Base-by-base conservation (phyloP, 768 basidiomycete species). In the Lactifluus rugatus region DNA sequence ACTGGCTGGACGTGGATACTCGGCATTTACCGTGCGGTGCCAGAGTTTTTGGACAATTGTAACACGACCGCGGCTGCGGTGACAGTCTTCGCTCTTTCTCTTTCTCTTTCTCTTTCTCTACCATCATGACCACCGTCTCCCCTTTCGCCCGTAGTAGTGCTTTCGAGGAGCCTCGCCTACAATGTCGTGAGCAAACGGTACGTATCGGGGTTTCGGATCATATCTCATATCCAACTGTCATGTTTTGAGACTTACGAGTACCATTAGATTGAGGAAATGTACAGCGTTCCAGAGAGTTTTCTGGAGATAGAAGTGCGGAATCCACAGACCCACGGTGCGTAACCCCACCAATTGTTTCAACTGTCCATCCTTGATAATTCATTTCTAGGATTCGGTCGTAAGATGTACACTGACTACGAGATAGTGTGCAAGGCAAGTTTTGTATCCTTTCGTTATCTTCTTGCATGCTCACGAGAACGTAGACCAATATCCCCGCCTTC, bases 371-470 rank as follows among this genome's bases (percentile, higher is more conserved):
- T 28, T 2, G 26, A 31, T 31, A 44, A 37, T 28, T 31, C 34
- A 31, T 37, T 25, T 51, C 1, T 69, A 93, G 93, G 93, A 31
- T 93, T 94, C 67, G 95, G 96, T 28, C 78, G 96, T 66, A 97
- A 97, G 80, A 95, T 95, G 94, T 99, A 90, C 73, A 99, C 96
- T 42, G 95, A 98, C 77, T 98, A 98, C 68, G 96, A 99, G 75
- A 86, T 99, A 57, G 87, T 97, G 46, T 96, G 93, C 80, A 93
- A 93, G 83, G 94, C 89, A 57, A 62, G 78, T 67, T 61, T 34
- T 31, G 32, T 8, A 17, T 31, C 51, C 6, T 11, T 34, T 28
- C 13, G 5, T 41, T 42, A 45, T 44, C 36, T 2, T 7, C 31
- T 16, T 21, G 42, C 7, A 10, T 19, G 11, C 50, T 25, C 45